Base-by-base conservation (phyloP, 2,329 filamentous ascomycete genomes). In the Epichloe sp. region DNA sequence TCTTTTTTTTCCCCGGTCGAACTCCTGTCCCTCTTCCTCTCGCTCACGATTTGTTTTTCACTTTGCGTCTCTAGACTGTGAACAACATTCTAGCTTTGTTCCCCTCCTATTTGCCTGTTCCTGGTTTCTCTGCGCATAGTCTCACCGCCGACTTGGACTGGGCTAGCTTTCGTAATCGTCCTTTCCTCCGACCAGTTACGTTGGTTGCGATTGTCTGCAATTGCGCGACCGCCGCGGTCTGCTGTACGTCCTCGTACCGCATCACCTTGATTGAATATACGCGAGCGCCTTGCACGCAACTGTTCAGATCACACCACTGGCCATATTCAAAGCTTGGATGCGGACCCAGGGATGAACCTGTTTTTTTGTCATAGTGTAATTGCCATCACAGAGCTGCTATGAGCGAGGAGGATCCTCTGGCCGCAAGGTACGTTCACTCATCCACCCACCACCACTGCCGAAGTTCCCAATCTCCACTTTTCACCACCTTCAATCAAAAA, bases 381-480 rank as follows among this genome's bases (percentile, higher is more conserved):
- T 50, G 52, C 54, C 51, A 52, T 54, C 53, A 54, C 58, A 31
- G 50, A 48, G 62, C 58, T 79, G 78, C 76, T 81, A 83, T 83
- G 79, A 82, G 72, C 74, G 75, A 74, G 69, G 75, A 80, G 69
- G 75, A 80, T 68, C 73, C 74, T 69, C 68, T 68, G 64, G 67
- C 68, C 68, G 71, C 72, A 64, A 80, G 77, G 79, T 70, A 73
- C 67, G 67, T 49, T 52, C 19, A 23, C 37, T 26, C 21, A 17
- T 17, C 26, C 26, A 31, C 8, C 26, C 26, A 31, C 44, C 51
- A 40, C 48, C 52, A 49, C 54, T 45, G 17, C 45, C 49, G 47
- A 38, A 44, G 49, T 49, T 23, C 41, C 38, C 51, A 40, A 50
- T 56, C 53, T 54, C 53, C 48, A 54, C 51, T 52, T 46, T 55